Base-by-base conservation (phyloP, 495 filamentous ascomycete genomes). In the Hypomontagnella submonticulosa region DNA sequence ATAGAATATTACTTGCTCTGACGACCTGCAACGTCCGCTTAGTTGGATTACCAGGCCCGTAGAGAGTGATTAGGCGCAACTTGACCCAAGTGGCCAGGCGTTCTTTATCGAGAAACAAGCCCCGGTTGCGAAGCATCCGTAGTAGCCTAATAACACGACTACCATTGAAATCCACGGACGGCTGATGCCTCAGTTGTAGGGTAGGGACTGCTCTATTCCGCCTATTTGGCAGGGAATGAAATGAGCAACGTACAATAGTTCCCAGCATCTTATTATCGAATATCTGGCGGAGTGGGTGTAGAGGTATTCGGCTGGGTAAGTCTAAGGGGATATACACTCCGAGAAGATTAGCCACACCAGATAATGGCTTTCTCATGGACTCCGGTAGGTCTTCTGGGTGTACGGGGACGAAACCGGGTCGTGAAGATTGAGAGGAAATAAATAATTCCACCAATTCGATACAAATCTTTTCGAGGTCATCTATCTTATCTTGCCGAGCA, bases 361-460 rank as follows among this genome's bases (percentile, higher is more conserved):
- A 49, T 12, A 68, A 47, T 6, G 57, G 65, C 30, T 57, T 66
- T 42, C 12, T 61, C 43, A 74, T 66, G 9, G 71, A 34, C n/a
- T 61, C 62, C 11, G 75, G 75, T 16, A 77, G 54, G 42, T 79
- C 71, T 6, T 59, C 56, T 5, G 70, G 66, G 16, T 79, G 74
- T 13, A 75, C 54, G 3, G 65, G 64, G 4, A 70, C 61, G 16
- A 68, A 69, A 12, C 61, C 65, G 0, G 63, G 64, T 0, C 63
- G 61, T 3, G 63, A 59, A 16, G 59, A 69, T 11, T 52, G 46
- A 5, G 53, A 41, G 13, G 36, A 55, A 20, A 58, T 53, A 36
- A 69, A 76, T 33, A 66, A 38, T 8, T 74, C 53, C 8, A 71
- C 67, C 33, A 77, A 30, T 27, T 71, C 70, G 18, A 72, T 27